These are phyloP conservation scores for Thalia dealbata DNA, from an alignment of 176 grass and related monocot genomes.

Conservation along the genomic window DNA sequence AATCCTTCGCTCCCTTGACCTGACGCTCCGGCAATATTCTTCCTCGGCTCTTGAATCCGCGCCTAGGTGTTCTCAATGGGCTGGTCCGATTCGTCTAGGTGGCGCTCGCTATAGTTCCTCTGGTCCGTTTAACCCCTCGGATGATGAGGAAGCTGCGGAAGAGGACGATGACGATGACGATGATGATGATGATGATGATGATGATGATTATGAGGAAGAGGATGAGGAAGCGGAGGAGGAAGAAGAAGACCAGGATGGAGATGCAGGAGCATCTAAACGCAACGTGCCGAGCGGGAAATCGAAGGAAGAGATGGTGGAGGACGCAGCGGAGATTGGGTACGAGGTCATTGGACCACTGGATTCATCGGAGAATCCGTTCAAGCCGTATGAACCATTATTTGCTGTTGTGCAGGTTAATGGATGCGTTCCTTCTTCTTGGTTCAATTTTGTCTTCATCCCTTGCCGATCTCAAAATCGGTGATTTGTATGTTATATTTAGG, in stretches of 20 bases:
- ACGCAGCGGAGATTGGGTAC: constrained; percentile 82
- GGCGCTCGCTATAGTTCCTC: constrained; percentile 40
- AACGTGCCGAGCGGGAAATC: constrained; percentile 62
- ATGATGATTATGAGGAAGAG: constrained; percentile 23
- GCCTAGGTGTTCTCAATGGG: neutral
- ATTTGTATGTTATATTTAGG: constrained; percentile 21
- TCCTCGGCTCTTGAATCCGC: neutral
- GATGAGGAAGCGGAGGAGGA: neutral
- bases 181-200: too few relatives aligned
- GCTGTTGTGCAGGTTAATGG: constrained; percentile 66
- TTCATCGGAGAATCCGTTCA: constrained; percentile 81
- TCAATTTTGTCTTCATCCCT: neutral
- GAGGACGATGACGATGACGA: constrained; percentile 34
- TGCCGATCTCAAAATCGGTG: constrained; percentile 17
- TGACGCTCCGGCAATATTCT: constrained; percentile 4
- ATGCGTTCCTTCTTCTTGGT: neutral
- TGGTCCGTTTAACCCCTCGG: constrained; percentile 30
- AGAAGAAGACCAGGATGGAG: constrained; percentile 35
- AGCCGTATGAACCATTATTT: constrained; percentile 69
- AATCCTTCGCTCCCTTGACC: constrained; percentile 3
- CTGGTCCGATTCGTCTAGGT: constrained; percentile 12
- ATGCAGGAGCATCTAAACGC: constrained; percentile 35
- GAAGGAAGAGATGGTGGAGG: constrained; percentile 62
- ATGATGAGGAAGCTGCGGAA: constrained; percentile 27
- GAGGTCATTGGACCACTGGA: constrained; percentile 49